phyloP scores from a whole-genome alignment of 2,329 filamentous ascomycete species.

The Penicillium sp. region DNA sequence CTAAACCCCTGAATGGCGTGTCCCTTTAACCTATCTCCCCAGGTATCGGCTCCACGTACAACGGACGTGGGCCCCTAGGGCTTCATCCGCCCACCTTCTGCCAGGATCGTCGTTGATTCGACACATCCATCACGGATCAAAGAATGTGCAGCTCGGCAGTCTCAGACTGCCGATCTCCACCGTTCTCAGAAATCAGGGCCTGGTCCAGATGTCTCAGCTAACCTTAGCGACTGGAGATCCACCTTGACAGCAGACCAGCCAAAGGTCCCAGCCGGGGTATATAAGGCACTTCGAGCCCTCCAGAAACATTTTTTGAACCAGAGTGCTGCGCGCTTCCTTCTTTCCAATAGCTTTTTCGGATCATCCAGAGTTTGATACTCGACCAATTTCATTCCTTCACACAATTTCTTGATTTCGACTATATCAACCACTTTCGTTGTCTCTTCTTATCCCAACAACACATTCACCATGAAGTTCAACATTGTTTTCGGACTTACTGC shows the following conservation, averaged over 20 bases:
- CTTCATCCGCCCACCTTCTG: background rate
- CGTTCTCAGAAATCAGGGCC: background rate
- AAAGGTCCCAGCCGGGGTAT: constrained; percentile 4
- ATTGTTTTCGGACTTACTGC: constrained; percentile 24
- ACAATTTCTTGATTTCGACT: background rate
- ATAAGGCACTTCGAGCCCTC: constrained; percentile 9
- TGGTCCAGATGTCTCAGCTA: constrained; percentile 11
- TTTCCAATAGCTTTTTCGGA: constrained; percentile 9
- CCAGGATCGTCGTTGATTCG: constrained; percentile 8
- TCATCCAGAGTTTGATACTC: constrained; percentile 14
- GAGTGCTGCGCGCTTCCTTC: constrained; percentile 29
- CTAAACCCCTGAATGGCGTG: constrained; percentile 3
- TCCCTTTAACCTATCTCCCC: background rate
- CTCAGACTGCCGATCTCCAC: constrained; percentile 9
- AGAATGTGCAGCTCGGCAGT: background rate
- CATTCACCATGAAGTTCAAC: constrained; percentile 31
- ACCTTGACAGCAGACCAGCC: background rate
- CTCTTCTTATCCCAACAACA: background rate
- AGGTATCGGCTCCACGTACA: constrained; percentile 4
- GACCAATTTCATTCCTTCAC: constrained; percentile 12
- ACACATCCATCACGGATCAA: background rate
- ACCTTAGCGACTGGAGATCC: background rate
- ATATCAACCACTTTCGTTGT: constrained; percentile 1
- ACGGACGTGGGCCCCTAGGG: background rate
- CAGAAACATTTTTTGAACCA: constrained; percentile 13